phyloP scores from a whole-genome alignment of 345 rosid genomes.

The Pistacia integerrima region DNA sequence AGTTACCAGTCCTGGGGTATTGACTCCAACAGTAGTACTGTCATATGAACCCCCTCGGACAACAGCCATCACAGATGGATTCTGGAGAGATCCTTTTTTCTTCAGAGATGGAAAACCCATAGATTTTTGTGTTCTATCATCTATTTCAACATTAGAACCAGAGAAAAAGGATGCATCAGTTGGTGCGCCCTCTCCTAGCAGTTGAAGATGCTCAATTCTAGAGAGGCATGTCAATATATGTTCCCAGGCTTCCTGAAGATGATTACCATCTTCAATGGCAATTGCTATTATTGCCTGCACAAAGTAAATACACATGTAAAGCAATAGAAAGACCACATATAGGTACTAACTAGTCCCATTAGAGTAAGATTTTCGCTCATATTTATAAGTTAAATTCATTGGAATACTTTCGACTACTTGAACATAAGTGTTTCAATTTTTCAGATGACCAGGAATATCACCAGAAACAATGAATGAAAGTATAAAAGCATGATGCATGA shows the following conservation, averaged over 20 bases:
- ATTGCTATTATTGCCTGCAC: constrained; percentile 86
- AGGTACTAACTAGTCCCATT: neutral
- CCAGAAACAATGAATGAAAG: constrained; percentile 7
- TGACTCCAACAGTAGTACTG: constrained; percentile 65
- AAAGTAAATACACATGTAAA: constrained; percentile 13
- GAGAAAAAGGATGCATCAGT: constrained; percentile 80
- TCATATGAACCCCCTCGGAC: constrained; percentile 98
- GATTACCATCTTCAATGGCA: constrained; percentile 94
- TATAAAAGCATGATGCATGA: neutral
- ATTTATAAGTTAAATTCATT: neutral
- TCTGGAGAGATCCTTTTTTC: constrained; percentile 87
- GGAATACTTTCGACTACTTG: neutral
- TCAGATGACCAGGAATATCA: neutral
- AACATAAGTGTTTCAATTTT: neutral
- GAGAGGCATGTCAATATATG: constrained; percentile 95
- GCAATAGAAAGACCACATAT: constrained; percentile 10
- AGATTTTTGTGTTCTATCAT: constrained; percentile 62
- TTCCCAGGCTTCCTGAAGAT: constrained; percentile 96
- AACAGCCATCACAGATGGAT: constrained; percentile 95
- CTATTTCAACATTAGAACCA: constrained; percentile 63
- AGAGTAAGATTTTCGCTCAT: neutral
- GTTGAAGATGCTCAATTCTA: constrained; percentile 91
- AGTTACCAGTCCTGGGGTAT: constrained; percentile 66
- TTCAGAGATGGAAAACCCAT: constrained; percentile 64
- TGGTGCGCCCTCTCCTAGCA: constrained; percentile 96